Base-by-base conservation (phyloP, 2,329 filamentous ascomycete species). In the Fusarium sublunatum region DNA sequence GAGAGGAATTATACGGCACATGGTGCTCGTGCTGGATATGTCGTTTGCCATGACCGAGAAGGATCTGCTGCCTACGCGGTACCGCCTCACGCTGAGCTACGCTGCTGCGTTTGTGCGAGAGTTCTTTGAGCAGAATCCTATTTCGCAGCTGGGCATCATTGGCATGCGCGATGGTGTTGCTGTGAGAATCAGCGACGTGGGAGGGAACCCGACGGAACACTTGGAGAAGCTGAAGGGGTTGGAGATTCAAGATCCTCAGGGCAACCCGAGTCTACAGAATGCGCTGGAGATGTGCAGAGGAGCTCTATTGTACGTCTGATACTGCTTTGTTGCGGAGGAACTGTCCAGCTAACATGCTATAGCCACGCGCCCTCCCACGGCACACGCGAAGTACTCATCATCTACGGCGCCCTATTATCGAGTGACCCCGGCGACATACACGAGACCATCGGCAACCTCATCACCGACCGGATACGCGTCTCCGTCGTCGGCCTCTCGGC, bases 51-150 rank as follows among this genome's bases (percentile, higher is more conserved):
- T 99, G 95, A 79, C 87, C 6, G 93, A 98, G 77, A 98, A 98
- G 77, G 95, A 99, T 74, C 83, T 98, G 67, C 87, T 95, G 25
- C 95, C 95, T 6, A 97, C 89, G 39, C 87, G 94, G 58, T 93
- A 94, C 76, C 85, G 93, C 34, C 85, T 97, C 29, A 90, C 89
- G 48, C 83, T 97, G 72, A 88, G 88, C 64, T 96, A 93, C 76
- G 90, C 93, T 13, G 86, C 90, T 64, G 90, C 93, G 54, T 99
- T 98, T 76, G 90, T 98, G 44, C 86, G 89, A 57, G 94, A 97
- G 75, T 99, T 92, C 78, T 99, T 98, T 74, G 95, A 98, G 77
- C 95, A 99, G 77, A 99, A 99, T 72, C 95, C 95, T 10, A 98
- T 99, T 67, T 96, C 93, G 9, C 95, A 99, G 78, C 86, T 99